Evolutionary conservation across 179 eudicot genomes (phyloP).

Genomic region (Spergularia azorica): DNA sequence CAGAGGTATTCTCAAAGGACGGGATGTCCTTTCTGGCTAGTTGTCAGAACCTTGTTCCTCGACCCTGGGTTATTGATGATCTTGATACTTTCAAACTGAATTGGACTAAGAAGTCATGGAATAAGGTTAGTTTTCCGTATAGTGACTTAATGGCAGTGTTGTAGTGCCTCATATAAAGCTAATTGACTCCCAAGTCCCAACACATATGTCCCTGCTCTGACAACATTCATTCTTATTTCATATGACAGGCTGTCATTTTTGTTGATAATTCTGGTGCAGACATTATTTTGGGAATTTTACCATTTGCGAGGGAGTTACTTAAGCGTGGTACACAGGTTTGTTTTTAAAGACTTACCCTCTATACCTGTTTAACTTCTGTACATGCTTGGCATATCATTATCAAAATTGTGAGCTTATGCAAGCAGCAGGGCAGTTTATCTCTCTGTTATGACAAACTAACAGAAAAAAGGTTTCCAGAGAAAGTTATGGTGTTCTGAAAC

Average conservation of each 20-base stretch:
- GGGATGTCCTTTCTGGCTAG: constrained; percentile 97
- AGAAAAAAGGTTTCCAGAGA: not conserved
- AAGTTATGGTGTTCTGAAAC: not conserved
- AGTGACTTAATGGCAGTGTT: not conserved
- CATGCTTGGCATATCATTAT: not conserved
- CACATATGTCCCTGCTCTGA: constrained; percentile 21
- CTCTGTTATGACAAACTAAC: not conserved
- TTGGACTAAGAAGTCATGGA: constrained; percentile 86
- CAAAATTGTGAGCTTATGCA: constrained; percentile 1
- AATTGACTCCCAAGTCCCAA: no score
- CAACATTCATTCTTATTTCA: constrained; percentile 22
- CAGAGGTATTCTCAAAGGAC: constrained; percentile 96
- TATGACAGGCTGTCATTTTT: constrained; percentile 81
- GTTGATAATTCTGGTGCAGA: constrained; percentile 99
- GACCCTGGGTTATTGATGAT: constrained; percentile 99
- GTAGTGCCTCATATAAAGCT: constrained; percentile 1
- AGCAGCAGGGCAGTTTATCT: not conserved
- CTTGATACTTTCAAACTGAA: constrained; percentile 67
- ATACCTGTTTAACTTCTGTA: not conserved
- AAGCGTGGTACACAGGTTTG: constrained; percentile 86
- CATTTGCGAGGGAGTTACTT: constrained; percentile 94
- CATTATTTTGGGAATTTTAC: constrained; percentile 86
- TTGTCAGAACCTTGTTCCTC: constrained; percentile 91
- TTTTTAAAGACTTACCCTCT: constrained; percentile 16
- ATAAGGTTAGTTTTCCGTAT: constrained; percentile 53